Evolutionary conservation across 2,329 filamentous ascomycete species (phyloP).

Genomic region (Cytospora leucostoma): DNA sequence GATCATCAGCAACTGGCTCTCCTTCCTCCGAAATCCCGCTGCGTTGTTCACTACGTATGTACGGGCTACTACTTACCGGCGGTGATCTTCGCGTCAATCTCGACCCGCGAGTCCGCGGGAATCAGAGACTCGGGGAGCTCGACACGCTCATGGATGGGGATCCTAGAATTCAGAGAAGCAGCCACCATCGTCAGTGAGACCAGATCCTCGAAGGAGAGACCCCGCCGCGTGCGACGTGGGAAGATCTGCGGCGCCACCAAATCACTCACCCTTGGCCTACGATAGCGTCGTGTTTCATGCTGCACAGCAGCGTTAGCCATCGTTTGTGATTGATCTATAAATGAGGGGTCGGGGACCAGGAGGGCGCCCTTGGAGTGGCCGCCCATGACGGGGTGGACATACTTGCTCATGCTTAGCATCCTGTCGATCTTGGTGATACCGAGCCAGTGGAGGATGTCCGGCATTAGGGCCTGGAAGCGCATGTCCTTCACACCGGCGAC

Average conservation of each 20-base stretch:
- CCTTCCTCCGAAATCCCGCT: too few relatives aligned
- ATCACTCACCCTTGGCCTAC: conserved; percentile 70
- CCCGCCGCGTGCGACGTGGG: conserved; percentile 7
- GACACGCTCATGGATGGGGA: conserved; percentile 85
- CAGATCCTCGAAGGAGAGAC: neutral
- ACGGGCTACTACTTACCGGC: conserved; percentile 62
- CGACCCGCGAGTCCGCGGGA: conserved; percentile 91
- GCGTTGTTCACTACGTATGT: neutral
- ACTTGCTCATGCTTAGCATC: conserved; percentile 99
- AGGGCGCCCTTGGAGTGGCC: neutral
- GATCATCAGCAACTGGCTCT: conserved; percentile 15
- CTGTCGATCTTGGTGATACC: conserved; percentile 98
- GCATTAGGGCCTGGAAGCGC: conserved; percentile 98
- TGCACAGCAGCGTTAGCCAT: conserved; percentile 38
- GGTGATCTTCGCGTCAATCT: conserved; percentile 98
- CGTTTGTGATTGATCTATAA: conserved; percentile 13
- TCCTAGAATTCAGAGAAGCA: conserved; percentile 46
- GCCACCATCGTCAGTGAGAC: conserved; percentile 27
- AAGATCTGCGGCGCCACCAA: neutral
- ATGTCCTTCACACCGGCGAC: conserved; percentile 96
- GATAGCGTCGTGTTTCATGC: conserved; percentile 90
- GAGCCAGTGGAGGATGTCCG: conserved; percentile 95
- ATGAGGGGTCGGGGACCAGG: neutral
- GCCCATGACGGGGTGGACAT: conserved; percentile 36
- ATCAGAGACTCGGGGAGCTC: conserved; percentile 94